Evolutionary conservation across 441 rosid species (phyloP).

Genomic region (Syzygium malaccense): DNA sequence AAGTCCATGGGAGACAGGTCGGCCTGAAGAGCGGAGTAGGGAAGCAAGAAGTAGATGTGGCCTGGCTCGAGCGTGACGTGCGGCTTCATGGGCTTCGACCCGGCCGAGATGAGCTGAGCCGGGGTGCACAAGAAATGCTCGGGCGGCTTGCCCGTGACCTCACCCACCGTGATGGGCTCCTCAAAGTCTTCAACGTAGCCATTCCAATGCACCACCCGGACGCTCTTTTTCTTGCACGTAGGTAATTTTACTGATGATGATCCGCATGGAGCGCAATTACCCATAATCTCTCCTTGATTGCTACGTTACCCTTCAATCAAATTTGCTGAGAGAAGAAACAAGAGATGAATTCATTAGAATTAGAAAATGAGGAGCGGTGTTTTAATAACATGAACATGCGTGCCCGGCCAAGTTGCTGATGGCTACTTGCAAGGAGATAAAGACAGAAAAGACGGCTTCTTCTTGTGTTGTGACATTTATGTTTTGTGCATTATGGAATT

Average conservation of each 20-base stretch:
- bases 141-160: slow-evolving; percentile 7
- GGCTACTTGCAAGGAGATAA: background rate
- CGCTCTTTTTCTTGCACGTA: background rate
- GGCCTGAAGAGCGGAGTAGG: slow-evolving; percentile 6
- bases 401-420: background rate
- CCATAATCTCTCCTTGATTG: background rate
- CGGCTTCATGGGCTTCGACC: background rate
- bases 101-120: slow-evolving; percentile 1
- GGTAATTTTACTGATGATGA: background rate
- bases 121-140: slow-evolving; percentile 13
- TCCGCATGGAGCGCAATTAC: background rate
- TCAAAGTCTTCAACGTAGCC: slow-evolving; percentile 9
- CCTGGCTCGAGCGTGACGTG: background rate
- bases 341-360: background rate
- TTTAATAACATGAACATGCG: background rate
- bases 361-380: background rate
- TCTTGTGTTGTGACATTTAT: background rate
- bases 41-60: slow-evolving; percentile 7
- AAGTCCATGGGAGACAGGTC: slow-evolving; percentile 5
- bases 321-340: background rate
- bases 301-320: background rate
- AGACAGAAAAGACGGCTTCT: background rate
- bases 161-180: slow-evolving; percentile 1
- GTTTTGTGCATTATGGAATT: background rate
- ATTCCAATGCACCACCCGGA: slow-evolving; percentile 8